phyloP scores from a whole-genome alignment of 2,329 filamentous ascomycete species.

The Monosporascus sp. region DNA sequence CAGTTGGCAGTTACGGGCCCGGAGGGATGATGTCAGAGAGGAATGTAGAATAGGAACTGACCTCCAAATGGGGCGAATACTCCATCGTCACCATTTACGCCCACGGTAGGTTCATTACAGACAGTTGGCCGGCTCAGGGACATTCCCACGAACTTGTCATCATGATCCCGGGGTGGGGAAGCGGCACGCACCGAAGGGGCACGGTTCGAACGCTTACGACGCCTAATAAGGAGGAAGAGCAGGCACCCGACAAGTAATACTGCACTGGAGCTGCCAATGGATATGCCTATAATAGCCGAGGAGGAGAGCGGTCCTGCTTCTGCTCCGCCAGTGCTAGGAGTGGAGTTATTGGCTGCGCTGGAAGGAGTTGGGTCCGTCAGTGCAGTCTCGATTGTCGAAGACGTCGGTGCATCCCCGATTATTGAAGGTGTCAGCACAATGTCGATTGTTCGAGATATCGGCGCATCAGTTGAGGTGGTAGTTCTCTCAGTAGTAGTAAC shows the following conservation, averaged over 20 bases:
- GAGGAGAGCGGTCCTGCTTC: not conserved
- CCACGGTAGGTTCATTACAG: not conserved
- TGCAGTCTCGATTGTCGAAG: no score
- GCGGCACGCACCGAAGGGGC: not conserved
- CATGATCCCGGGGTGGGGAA: slow-evolving; percentile 5
- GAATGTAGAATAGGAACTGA: slow-evolving; percentile 16
- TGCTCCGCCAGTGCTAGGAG: not conserved
- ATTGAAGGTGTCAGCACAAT: no score
- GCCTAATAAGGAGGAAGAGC: not conserved
- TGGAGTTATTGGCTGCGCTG: not conserved
- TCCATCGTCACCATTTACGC: slow-evolving; percentile 21
- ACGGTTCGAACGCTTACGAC: not conserved
- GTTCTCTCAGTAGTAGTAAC: no score
- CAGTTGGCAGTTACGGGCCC: not conserved
- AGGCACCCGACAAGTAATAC: not conserved
- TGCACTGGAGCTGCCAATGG: not conserved
- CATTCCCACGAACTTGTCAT: slow-evolving; percentile 7
- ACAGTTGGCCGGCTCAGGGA: not conserved
- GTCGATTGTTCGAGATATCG: no score
- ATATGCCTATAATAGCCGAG: not conserved
- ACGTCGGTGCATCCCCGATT: no score
- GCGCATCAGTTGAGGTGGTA: no score
- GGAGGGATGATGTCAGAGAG: not conserved
- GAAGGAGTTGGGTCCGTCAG: no score
- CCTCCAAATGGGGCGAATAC: slow-evolving; percentile 42